Evolutionary conservation across 805 yeast species (phyloP).

Genomic region (Candida germanica): DNA sequence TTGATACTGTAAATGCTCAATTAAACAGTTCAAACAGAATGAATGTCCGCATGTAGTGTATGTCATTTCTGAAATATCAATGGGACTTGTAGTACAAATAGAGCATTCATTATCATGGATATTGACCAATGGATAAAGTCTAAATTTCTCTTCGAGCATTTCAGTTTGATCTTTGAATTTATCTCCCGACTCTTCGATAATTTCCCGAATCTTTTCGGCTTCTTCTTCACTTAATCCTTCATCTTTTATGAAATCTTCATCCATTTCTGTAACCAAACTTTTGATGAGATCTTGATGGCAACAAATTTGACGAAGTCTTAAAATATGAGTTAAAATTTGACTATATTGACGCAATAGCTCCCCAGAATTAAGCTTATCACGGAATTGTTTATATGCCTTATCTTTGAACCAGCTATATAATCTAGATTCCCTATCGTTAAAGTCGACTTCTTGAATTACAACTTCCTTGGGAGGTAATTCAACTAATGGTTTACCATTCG

Average conservation of each 20-base stretch:
- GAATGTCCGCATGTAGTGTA: slow-evolving; percentile 80
- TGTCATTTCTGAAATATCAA: slow-evolving; percentile 49
- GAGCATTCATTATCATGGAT: slow-evolving; percentile 63
- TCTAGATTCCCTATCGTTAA: slow-evolving; percentile 62
- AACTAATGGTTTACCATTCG: slow-evolving; percentile 71
- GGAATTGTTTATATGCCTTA: slow-evolving; percentile 62
- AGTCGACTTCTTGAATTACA: slow-evolving; percentile 59
- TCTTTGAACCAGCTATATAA: slow-evolving; percentile 68
- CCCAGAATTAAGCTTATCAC: slow-evolving; percentile 60
- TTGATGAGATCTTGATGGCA: slow-evolving; percentile 74
- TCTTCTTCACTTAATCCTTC: slow-evolving; percentile 6
- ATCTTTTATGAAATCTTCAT: slow-evolving; percentile 20
- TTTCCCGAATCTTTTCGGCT: slow-evolving; percentile 11
- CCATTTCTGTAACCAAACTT: slow-evolving; percentile 51
- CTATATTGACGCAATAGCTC: slow-evolving; percentile 70
- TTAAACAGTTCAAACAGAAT: slow-evolving; percentile 69
- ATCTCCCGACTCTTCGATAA: slow-evolving; percentile 4
- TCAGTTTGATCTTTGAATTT: slow-evolving; percentile 20
- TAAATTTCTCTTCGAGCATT: slow-evolving; percentile 24
- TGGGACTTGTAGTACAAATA: slow-evolving; percentile 73
- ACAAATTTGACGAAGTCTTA: slow-evolving; percentile 83
- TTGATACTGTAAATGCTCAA: slow-evolving; percentile 74
- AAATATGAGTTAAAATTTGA: slow-evolving; percentile 75
- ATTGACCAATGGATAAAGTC: slow-evolving; percentile 24
- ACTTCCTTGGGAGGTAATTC: slow-evolving; percentile 75